Percentiles rank a stretch among this genome's conserved stretches.
phyloP scores from a whole-genome alignment of 2,329 filamentous ascomycete species.

The Moelleriella libera region DNA sequence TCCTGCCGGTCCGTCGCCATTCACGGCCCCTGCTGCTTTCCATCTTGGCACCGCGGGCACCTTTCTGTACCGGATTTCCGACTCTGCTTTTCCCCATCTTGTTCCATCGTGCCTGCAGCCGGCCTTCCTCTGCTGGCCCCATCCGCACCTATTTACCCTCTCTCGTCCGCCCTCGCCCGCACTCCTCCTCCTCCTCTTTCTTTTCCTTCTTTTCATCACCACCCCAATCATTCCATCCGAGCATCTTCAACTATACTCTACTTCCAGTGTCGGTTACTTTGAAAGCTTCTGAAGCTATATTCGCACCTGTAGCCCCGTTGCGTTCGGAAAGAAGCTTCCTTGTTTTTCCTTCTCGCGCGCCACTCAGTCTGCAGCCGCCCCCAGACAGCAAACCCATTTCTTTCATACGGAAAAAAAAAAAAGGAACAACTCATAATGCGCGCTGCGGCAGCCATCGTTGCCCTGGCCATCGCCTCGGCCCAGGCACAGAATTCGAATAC shows the following conservation, averaged over 20 bases:
- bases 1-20: too few relatives aligned
- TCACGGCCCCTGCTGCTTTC: too few relatives aligned
- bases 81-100: background rate
- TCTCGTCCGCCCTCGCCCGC: background rate
- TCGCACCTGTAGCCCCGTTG: conserved; percentile 3
- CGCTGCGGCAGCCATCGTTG: conserved; percentile 22
- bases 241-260: conserved; percentile 4
- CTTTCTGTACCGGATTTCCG: background rate
- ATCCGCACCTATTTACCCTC: background rate
- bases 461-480: conserved; percentile 30
- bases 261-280: background rate
- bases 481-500: conserved; percentile 14
- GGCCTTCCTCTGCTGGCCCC: background rate
- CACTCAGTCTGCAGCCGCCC: background rate
- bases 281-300: conserved; percentile 3
- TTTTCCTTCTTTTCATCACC: conserved; percentile 1
- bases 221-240: conserved; percentile 5
- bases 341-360: conserved; percentile 1
- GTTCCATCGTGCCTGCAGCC: background rate
- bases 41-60: too few relatives aligned
- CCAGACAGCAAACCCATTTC: background rate
- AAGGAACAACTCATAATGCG: conserved; percentile 18
- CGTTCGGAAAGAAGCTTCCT: background rate
- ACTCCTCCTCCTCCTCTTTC: conserved; percentile 1
- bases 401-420: background rate